phyloP scores from a whole-genome alignment of 176 grass and related monocot genomes.

The Urochloa ruziziensis region DNA sequence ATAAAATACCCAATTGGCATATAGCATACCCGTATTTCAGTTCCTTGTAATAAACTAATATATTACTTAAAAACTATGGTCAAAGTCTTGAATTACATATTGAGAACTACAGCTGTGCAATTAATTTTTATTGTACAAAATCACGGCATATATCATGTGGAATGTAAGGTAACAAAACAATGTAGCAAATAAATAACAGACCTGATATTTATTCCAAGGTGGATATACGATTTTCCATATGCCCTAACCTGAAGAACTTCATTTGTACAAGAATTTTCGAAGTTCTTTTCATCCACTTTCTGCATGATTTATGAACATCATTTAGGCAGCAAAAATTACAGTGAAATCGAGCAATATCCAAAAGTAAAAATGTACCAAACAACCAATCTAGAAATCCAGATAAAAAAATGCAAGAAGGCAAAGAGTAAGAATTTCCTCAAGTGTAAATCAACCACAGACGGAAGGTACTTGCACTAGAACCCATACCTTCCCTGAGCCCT shows the following conservation, averaged over 20 bases:
- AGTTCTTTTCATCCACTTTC: conserved; percentile 51
- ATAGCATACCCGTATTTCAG: not conserved
- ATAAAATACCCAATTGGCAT: not conserved
- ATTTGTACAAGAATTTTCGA: conserved; percentile 70
- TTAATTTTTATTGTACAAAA: not conserved
- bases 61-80: not conserved
- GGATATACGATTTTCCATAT: conserved; percentile 83
- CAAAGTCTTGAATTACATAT: conserved; percentile 7
- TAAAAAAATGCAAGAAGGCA: conserved; percentile 30
- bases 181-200: conserved; percentile 29
- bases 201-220: conserved; percentile 96
- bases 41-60: not conserved
- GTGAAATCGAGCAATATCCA: not conserved
- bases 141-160: not conserved
- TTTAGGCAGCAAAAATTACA: conserved; percentile 13
- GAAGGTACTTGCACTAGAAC: conserved; percentile 13
- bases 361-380: conserved; percentile 6
- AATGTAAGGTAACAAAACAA: conserved; percentile 13
- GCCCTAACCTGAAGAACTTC: conserved; percentile 86
- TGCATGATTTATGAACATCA: conserved; percentile 41
- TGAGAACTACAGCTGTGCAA: conserved; percentile 6
- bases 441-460: not conserved
- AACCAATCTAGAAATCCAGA: conserved; percentile 15
- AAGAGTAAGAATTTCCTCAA: conserved; percentile 25
- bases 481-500: conserved; percentile 53